Evolutionary conservation across 192 early-diverging fungal genomes (phyloP).

Genomic region (Phycomyces blakesleeanus): DNA sequence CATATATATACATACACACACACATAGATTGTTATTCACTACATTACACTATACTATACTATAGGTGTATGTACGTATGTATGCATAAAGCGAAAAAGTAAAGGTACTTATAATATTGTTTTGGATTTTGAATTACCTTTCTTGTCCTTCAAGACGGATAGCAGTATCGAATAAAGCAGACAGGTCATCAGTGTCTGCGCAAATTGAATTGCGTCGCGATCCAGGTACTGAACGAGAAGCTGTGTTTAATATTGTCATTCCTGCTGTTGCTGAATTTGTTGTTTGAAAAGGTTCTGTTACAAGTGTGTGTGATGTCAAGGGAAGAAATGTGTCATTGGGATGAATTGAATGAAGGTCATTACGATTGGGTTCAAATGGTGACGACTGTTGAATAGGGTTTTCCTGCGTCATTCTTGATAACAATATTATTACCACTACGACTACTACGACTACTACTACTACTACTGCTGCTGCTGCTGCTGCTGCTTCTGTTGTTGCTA

Average conservation of each 20-base stretch:
- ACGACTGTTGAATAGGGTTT: neutral
- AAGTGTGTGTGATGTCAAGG: neutral
- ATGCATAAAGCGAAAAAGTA: slow-evolving; percentile 25
- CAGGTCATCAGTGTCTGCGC: slow-evolving; percentile 50
- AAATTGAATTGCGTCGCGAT: slow-evolving; percentile 70
- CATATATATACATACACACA: too few relatives aligned
- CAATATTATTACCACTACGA: too few relatives aligned
- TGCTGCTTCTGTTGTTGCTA: too few relatives aligned
- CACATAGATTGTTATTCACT: too few relatives aligned
- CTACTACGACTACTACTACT: too few relatives aligned
- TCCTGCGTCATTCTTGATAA: neutral
- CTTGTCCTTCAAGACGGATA: neutral
- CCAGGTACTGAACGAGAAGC: slow-evolving; percentile 56
- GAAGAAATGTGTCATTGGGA: neutral
- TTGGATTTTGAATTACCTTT: slow-evolving; percentile 10
- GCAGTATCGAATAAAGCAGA: slow-evolving; percentile 14
- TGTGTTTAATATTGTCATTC: too few relatives aligned
- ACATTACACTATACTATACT: too few relatives aligned
- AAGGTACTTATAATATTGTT: slow-evolving; percentile 14
- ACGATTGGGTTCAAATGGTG: neutral
- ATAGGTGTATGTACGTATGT: too few relatives aligned
- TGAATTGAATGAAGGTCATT: neutral
- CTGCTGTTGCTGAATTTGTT: too few relatives aligned
- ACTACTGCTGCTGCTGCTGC: too few relatives aligned
- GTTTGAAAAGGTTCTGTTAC: neutral